These are phyloP conservation scores for Eutrema japonicum DNA, from an alignment of 345 rosid species.

Conservation along the genomic window DNA sequence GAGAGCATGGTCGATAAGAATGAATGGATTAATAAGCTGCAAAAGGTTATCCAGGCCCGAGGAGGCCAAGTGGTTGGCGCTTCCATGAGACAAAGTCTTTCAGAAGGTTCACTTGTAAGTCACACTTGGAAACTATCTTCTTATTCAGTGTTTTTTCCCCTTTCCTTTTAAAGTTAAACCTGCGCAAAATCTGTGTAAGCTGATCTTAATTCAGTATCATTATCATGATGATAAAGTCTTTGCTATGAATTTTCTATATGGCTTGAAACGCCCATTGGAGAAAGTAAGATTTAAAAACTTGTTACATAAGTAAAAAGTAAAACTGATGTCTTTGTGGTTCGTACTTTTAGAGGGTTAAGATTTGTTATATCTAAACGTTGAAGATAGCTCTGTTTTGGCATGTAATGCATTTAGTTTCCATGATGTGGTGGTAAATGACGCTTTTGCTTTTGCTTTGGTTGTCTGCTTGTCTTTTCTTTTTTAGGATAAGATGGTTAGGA, in stretches of 20 bases:
- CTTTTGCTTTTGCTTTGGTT: slow-evolving; percentile 26
- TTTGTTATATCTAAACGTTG: not conserved
- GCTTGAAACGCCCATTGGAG: not conserved
- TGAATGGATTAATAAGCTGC: slow-evolving; percentile 85
- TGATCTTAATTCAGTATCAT: slow-evolving; percentile 13
- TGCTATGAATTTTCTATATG: not conserved
- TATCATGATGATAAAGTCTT: slow-evolving; percentile 18
- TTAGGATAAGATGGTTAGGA: slow-evolving; percentile 91
- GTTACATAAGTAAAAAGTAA: slow-evolving; percentile 14
- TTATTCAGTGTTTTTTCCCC: not conserved
- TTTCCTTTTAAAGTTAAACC: too few relatives aligned
- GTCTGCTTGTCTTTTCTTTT: not conserved
- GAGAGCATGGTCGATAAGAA: slow-evolving; percentile 82
- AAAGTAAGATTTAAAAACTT: not conserved
- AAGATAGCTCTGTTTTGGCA: slow-evolving; percentile 10
- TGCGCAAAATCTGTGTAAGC: not conserved
- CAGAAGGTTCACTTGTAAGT: slow-evolving; percentile 97
- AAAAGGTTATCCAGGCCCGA: slow-evolving; percentile 65
- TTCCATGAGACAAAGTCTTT: slow-evolving; percentile 81
- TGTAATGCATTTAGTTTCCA: slow-evolving; percentile 9
- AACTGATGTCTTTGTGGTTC: slow-evolving; percentile 15
- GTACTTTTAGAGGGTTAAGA: slow-evolving; percentile 1
- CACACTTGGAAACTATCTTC: not conserved
- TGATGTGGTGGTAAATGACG: slow-evolving; percentile 5
- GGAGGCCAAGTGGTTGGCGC: slow-evolving; percentile 64